phyloP scores from a whole-genome alignment of 2,329 filamentous ascomycete species.

The Colletotrichum sp. region DNA sequence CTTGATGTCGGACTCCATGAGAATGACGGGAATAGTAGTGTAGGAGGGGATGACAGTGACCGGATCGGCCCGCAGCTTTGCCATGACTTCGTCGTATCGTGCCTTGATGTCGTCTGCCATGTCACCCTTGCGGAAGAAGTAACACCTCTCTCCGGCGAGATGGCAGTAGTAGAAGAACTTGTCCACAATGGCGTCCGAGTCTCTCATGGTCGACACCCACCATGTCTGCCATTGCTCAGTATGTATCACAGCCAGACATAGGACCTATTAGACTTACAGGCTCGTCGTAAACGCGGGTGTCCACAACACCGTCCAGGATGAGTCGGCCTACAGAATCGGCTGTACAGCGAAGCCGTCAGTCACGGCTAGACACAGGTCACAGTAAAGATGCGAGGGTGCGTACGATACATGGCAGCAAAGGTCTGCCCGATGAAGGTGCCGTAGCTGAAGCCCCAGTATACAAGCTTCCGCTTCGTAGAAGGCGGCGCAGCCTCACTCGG shows the following conservation, averaged over 20 bases:
- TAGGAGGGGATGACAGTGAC: conserved; percentile 31
- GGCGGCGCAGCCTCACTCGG: not conserved
- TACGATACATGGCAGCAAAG: conserved; percentile 41
- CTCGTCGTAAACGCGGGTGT: conserved; percentile 37
- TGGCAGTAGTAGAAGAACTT: conserved; percentile 54
- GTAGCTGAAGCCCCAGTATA: conserved; percentile 43
- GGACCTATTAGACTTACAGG: conserved; percentile 10
- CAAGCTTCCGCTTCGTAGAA: conserved; percentile 25
- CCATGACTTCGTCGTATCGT: conserved; percentile 35
- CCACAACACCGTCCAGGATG: conserved; percentile 34
- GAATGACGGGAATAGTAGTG: conserved; percentile 35
- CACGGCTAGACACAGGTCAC: not conserved
- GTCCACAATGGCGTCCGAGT: conserved; percentile 50
- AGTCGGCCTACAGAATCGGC: conserved; percentile 32
- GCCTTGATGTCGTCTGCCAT: conserved; percentile 26
- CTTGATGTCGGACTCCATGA: conserved; percentile 43
- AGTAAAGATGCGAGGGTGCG: not conserved
- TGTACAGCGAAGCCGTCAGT: not conserved
- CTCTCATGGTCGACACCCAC: conserved; percentile 42
- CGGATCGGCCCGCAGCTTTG: conserved; percentile 36
- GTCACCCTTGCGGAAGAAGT: conserved; percentile 40
- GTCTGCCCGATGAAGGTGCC: conserved; percentile 39
- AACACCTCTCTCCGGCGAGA: conserved; percentile 43
- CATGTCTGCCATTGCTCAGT: not conserved
- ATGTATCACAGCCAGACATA: not conserved